phyloP scores from a whole-genome alignment of 331 rosid genomes.

The Rhamnella rubrinervis region DNA sequence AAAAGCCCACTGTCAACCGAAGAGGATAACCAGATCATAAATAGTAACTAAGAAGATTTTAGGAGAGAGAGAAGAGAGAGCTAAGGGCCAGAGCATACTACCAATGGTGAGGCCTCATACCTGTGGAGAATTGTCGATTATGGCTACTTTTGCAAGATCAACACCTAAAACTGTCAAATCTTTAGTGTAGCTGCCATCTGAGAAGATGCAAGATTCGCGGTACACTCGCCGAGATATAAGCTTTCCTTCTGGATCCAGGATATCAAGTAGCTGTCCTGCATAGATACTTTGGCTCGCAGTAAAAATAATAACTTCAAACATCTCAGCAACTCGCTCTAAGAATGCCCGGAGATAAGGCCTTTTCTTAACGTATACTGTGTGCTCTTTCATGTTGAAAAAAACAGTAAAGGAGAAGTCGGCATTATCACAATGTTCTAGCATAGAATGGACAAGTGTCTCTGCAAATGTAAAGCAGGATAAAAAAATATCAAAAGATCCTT shows the following conservation, averaged over 20 bases:
- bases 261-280: constrained; percentile 88
- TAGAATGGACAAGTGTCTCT: constrained; percentile 99
- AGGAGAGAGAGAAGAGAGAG: not conserved
- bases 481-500: constrained; percentile 22
- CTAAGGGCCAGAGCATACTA: constrained; percentile 16
- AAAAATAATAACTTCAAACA: constrained; percentile 87
- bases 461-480: constrained; percentile 35
- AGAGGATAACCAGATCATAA: no score
- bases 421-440: constrained; percentile 73
- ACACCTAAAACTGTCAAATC: constrained; percentile 90
- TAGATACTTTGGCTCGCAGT: constrained; percentile 99
- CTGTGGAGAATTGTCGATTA: constrained; percentile 98
- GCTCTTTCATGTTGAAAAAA: constrained; percentile 87
- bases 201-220: constrained; percentile 88
- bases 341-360: constrained; percentile 85
- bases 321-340: constrained; percentile 90
- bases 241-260: constrained; percentile 79
- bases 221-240: constrained; percentile 79
- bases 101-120: constrained; percentile 35
- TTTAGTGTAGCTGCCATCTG: constrained; percentile 91
- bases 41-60: no score
- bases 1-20: no score
- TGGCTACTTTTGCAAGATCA: constrained; percentile 87
- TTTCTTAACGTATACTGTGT: constrained; percentile 79
- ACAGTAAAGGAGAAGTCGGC: constrained; percentile 87